phyloP scores from a whole-genome alignment of 345 rosid species.

The Brassica nigra region DNA sequence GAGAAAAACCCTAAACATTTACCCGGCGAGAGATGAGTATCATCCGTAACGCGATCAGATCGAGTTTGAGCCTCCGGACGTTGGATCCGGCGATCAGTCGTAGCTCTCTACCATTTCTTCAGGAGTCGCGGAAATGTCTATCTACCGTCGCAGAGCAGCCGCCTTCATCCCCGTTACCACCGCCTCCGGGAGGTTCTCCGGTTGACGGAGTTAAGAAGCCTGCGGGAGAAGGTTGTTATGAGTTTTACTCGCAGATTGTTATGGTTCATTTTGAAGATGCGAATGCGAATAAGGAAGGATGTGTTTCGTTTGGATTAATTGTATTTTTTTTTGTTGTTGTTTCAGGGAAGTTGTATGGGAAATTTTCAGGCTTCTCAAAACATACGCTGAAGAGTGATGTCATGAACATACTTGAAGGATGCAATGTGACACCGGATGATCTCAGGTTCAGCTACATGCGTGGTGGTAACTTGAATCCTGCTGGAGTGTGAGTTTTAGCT shows the following conservation, averaged over 20 bases:
- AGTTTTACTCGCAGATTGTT: not conserved
- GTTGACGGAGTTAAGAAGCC: constrained; percentile 36
- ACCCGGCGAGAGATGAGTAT: constrained; percentile 46
- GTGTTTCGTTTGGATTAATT: not conserved
- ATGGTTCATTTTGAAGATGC: not conserved
- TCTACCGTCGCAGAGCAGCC: constrained; percentile 56
- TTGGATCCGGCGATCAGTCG: constrained; percentile 10
- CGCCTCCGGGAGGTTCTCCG: constrained; percentile 41
- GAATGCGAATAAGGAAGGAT: not conserved
- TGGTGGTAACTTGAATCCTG: constrained; percentile 43
- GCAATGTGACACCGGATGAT: constrained; percentile 56
- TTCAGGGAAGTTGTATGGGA: constrained; percentile 55
- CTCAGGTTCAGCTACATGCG: constrained; percentile 57
- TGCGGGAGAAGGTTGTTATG: constrained; percentile 27
- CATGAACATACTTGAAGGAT: constrained; percentile 60
- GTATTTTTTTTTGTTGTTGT: too few species aligned
- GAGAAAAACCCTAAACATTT: constrained; percentile 38
- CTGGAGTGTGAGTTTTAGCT: constrained; percentile 46
- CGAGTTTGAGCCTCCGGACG: constrained; percentile 31
- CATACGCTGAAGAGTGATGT: constrained; percentile 65
- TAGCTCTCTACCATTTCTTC: constrained; percentile 33
- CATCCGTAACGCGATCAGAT: constrained; percentile 44
- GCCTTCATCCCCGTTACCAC: constrained; percentile 40
- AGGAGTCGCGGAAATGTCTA: constrained; percentile 46
- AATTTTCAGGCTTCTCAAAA: constrained; percentile 47